Conservation (phyloP, 2,329 filamentous ascomycete genomes). For the Raffaelea deltoideospora region DNA sequence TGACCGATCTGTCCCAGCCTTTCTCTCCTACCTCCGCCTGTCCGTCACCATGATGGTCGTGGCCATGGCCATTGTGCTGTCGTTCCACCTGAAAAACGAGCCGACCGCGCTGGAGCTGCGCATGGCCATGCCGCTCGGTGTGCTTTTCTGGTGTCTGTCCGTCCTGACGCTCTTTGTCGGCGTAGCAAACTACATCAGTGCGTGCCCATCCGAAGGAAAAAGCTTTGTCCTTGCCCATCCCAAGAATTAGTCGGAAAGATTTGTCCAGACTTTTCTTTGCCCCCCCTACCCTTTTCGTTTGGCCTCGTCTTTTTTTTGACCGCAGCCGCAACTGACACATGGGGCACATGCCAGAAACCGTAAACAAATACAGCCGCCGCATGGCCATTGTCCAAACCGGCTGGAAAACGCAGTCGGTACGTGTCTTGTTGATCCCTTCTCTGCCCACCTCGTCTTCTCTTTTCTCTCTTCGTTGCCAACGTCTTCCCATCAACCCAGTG, state of each 20-base stretch:
- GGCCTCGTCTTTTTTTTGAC: background rate
- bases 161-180: conserved; percentile 64
- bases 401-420: conserved; percentile 76
- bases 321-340: too few species aligned
- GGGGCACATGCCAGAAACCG: conserved; percentile 36
- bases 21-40: conserved; percentile 81
- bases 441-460: too few species aligned
- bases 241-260: too few species aligned
- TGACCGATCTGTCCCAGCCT: conserved; percentile 32
- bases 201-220: too few species aligned
- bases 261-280: background rate
- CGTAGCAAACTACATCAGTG: conserved; percentile 73
- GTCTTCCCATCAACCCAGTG: too few species aligned
- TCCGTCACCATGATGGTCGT: conserved; percentile 86
- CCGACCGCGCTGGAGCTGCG: conserved; percentile 57
- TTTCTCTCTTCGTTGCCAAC: background rate
- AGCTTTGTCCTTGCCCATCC: too few species aligned
- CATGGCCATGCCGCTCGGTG: conserved; percentile 70
- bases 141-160: conserved; percentile 75
- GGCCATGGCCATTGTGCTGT: conserved; percentile 76
- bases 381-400: conserved; percentile 81
- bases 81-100: conserved; percentile 71
- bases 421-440: conserved; percentile 13
- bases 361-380: conserved; percentile 67
- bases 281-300: background rate